phyloP scores from a whole-genome alignment of 2,329 filamentous ascomycete species.

The Beauveria varroae region DNA sequence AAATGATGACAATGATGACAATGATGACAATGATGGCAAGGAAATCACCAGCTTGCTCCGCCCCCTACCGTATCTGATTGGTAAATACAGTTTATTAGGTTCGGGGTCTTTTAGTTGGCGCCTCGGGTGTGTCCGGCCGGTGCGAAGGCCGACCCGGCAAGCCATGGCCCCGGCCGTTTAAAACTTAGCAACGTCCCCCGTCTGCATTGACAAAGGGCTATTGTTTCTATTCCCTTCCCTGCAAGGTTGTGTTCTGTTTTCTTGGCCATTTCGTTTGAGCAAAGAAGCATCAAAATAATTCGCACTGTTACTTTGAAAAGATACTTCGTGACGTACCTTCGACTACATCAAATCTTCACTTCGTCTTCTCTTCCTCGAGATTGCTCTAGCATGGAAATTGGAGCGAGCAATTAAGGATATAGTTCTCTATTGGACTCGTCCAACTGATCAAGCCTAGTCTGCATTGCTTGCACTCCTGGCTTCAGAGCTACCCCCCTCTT shows the following conservation, averaged over 20 bases:
- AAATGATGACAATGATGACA: background rate
- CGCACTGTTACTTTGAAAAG: background rate
- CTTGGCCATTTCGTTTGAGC: background rate
- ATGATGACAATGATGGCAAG: background rate
- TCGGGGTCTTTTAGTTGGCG: background rate
- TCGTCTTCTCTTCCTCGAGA: no score
- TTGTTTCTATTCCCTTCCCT: background rate
- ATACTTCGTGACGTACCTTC: background rate
- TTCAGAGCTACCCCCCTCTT: background rate
- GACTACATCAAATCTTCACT: background rate
- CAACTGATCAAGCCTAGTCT: no score
- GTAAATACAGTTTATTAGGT: background rate
- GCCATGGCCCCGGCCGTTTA: background rate
- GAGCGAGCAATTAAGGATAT: no score
- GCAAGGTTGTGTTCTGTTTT: background rate
- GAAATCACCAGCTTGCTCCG: background rate
- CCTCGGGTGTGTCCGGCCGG: background rate
- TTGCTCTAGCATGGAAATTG: no score
- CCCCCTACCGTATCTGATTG: no score
- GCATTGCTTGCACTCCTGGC: no score
- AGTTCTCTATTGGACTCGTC: no score
- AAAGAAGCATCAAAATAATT: background rate
- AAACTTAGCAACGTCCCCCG: background rate
- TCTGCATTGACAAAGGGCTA: background rate
- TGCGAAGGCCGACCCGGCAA: background rate